Evolutionary conservation across 306 rosid species (phyloP).

Genomic region (Chamaecrista fasciculata): DNA sequence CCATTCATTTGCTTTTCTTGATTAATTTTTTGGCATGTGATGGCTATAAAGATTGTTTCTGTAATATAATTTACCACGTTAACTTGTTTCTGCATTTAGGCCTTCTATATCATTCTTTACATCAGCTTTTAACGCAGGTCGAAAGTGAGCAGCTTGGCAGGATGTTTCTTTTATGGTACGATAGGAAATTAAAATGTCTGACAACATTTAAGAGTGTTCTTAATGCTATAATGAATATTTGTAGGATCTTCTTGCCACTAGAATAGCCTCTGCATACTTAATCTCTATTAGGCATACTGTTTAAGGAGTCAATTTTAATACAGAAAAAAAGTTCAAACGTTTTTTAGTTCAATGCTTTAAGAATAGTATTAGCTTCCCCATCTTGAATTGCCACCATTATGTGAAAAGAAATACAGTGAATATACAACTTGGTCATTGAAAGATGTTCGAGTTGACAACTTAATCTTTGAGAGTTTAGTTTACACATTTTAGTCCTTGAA

Average conservation of each 20-base stretch:
- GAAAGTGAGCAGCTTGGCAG: conserved; percentile 87
- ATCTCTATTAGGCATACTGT: neutral
- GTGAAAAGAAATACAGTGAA: conserved; percentile 3
- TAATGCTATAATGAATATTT: conserved; percentile 25
- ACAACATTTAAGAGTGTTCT: conserved; percentile 53
- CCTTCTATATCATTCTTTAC: conserved; percentile 63
- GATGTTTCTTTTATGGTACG: conserved; percentile 80
- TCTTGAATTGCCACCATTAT: neutral
- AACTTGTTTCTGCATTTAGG: conserved; percentile 80
- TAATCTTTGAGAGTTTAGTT: no score
- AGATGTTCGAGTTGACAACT: no score
- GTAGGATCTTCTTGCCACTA: conserved; percentile 15
- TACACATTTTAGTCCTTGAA: no score
- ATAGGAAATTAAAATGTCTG: conserved; percentile 70
- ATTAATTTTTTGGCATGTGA: neutral
- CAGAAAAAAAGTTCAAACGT: neutral
- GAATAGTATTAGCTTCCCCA: neutral
- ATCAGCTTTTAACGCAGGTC: conserved; percentile 80
- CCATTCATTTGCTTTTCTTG: no score
- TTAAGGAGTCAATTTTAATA: neutral
- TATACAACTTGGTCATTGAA: no score
- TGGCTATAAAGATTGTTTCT: conserved; percentile 34
- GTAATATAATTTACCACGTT: conserved; percentile 48
- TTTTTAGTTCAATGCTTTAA: neutral
- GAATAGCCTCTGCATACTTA: conserved; percentile 6